A percentile compares a stretch with the other conserved stretches of the same genome.
These are phyloP conservation scores for Albophoma yamanashiensis DNA, from an alignment of 2,329 filamentous ascomycete species.

Conservation along the genomic window DNA sequence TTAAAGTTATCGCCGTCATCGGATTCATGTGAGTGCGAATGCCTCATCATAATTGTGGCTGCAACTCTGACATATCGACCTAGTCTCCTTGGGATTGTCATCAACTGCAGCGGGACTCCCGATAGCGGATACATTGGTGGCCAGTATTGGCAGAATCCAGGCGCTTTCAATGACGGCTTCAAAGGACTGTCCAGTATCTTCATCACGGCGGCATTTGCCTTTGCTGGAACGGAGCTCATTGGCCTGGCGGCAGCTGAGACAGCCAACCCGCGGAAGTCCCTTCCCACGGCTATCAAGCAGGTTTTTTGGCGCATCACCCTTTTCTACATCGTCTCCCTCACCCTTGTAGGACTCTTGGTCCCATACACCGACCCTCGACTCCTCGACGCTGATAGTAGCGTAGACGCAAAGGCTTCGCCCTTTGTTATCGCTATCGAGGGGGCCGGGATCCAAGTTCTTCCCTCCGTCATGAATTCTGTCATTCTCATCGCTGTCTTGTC, in stretches of 20 bases:
- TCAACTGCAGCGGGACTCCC: slow-evolving; percentile 73
- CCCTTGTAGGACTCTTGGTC: slow-evolving; percentile 72
- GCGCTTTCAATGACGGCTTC: slow-evolving; percentile 77
- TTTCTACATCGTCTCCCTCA: slow-evolving; percentile 80
- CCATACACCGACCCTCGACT: slow-evolving; percentile 59
- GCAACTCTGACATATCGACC: not conserved
- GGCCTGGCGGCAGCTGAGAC: slow-evolving; percentile 70
- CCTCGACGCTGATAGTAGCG: slow-evolving; percentile 41
- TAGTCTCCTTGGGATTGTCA: slow-evolving; percentile 73
- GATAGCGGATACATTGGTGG: slow-evolving; percentile 70
- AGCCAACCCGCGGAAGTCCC: slow-evolving; percentile 64
- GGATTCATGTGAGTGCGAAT: slow-evolving; percentile 63
- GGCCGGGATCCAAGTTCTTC: slow-evolving; percentile 69
- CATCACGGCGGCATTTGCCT: slow-evolving; percentile 67
- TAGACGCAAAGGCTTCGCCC: slow-evolving; percentile 67
- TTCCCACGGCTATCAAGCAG: slow-evolving; percentile 83
- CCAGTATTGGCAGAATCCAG: slow-evolving; percentile 64
- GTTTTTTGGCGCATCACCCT: slow-evolving; percentile 90
- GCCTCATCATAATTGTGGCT: not conserved
- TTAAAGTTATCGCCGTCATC: slow-evolving; percentile 79
- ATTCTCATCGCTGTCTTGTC: slow-evolving; percentile 85
- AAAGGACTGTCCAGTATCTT: slow-evolving; percentile 73
- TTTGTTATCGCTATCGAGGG: slow-evolving; percentile 89
- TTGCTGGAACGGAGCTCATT: slow-evolving; percentile 65
- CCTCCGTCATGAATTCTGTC: slow-evolving; percentile 85